Evolutionary conservation across 805 yeast genomes (phyloP).

Genomic region (Metschnikowia sp.): DNA sequence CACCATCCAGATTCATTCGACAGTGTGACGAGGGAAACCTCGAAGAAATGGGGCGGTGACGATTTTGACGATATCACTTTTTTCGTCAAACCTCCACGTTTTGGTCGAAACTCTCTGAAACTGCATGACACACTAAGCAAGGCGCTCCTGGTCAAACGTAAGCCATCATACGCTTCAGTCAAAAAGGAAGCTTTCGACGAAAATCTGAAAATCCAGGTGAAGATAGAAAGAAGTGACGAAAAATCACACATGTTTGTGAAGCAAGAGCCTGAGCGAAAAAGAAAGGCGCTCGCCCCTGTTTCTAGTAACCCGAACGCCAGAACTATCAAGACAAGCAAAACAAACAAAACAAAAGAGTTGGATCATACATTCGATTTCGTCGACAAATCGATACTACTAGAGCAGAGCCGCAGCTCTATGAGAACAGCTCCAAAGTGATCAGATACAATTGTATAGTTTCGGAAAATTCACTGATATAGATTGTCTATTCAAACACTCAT

Average conservation of each 20-base stretch:
- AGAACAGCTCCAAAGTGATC: neutral
- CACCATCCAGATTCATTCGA: too few species aligned
- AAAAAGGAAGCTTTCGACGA: neutral
- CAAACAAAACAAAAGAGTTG: neutral
- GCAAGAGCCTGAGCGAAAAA: constrained; percentile 2
- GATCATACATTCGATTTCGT: constrained; percentile 39
- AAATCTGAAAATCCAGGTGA: neutral
- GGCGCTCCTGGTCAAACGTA: neutral
- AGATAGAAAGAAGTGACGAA: constrained; percentile 2
- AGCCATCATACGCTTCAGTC: neutral
- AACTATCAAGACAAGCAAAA: constrained; percentile 1
- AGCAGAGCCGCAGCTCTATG: constrained; percentile 7
- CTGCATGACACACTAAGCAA: neutral
- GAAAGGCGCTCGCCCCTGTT: constrained; percentile 8
- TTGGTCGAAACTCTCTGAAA: neutral
- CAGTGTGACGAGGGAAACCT: too few species aligned
- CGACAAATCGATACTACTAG: constrained; percentile 17
- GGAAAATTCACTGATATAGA: too few species aligned
- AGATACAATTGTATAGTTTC: neutral
- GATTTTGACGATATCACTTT: constrained; percentile 23
- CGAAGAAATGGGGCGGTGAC: neutral
- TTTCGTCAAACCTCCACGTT: constrained; percentile 26
- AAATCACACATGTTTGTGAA: neutral
- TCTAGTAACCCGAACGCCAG: constrained; percentile 7
- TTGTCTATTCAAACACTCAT: constrained; percentile 72